Evolutionary conservation across 2,329 filamentous ascomycete genomes (phyloP), one percentile per base, ranked within the genome.

Genomic region (Fusarium protoensiforme): DNA sequence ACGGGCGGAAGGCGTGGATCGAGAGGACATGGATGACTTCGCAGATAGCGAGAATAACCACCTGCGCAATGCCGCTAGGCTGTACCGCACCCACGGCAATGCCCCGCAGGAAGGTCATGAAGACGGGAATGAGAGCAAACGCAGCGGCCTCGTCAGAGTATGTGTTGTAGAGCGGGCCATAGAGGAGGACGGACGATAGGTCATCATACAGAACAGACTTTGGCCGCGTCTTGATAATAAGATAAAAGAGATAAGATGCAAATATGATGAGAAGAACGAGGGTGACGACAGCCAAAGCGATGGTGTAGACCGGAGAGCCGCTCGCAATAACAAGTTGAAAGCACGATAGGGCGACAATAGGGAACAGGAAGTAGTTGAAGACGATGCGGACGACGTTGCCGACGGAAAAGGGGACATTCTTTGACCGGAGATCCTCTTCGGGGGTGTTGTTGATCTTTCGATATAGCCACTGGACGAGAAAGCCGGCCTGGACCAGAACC

Each of bases 81-180:
- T 99, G 96, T 16, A 98, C 91, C 20, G 95, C 96, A 33, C 96
- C 96, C 75, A 99, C 94, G 22, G 95, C 94, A 73, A 98, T 91
- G 65, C 95, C 96, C 36, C 96, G 92, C 67, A 98, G 85, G 79
- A 97, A 91, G 6, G 93, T 97, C 67, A 98, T 86, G 36, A 97
- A 85, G 18, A 98, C 91, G 1, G 96, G 95, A 22, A 98, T 91
- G 46, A 98, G 87, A 8, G 96, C 95, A 81, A 97, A 99, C 0
- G 94, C 92, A 9, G 96, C 94, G 0, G 95, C 94, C 80, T 96
- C 93, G 81, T 99, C 96, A 27, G 94, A 96, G 81, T 97, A 98
- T 0, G 96, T 99, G 83, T 99, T 99, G 83, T 99, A 99, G 9
- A 99, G 86, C 7, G 96, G 94, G 0, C 96, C 96, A 77, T 98